Percentiles rank a stretch among this genome's conserved stretches.
Conservation (phyloP, 2,329 filamentous ascomycete genomes). For the Fusarium sp. region DNA sequence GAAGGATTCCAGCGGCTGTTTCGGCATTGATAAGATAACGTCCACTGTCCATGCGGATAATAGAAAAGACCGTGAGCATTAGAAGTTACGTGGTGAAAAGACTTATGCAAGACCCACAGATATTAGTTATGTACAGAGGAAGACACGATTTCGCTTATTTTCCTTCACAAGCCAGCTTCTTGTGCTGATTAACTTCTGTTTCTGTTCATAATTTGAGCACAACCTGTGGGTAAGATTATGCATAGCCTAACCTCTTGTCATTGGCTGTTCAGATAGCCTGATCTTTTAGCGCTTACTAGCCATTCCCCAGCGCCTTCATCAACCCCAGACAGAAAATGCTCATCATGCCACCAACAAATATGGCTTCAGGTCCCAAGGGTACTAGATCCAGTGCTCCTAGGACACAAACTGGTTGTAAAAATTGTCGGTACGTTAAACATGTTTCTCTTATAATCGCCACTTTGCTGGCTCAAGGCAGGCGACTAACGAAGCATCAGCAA, state of each 20-base stretch:
- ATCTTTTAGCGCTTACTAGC: slow-evolving; percentile 22
- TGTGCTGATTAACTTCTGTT: too few relatives aligned
- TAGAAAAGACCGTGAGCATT: too few relatives aligned
- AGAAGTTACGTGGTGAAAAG: too few relatives aligned
- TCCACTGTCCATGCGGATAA: too few relatives aligned
- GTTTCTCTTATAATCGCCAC: too few relatives aligned
- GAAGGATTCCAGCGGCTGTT: neutral
- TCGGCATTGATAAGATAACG: neutral
- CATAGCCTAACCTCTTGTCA: neutral
- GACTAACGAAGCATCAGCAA: neutral
- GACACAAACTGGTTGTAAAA: slow-evolving; percentile 19
- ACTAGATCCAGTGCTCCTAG: slow-evolving; percentile 7
- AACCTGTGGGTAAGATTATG: neutral
- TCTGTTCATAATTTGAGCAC: too few relatives aligned
- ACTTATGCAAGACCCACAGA: too few relatives aligned
- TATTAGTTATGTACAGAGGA: too few relatives aligned
- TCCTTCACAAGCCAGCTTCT: too few relatives aligned
- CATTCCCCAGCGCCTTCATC: neutral
- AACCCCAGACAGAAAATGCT: neutral
- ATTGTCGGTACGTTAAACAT: slow-evolving; percentile 1
- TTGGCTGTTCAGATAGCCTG: neutral
- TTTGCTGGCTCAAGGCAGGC: too few relatives aligned
- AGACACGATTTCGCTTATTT: too few relatives aligned
- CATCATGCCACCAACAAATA: neutral
- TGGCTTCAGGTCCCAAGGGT: neutral